phyloP scores from a whole-genome alignment of 768 basidiomycete species.

The Mycena metata region DNA sequence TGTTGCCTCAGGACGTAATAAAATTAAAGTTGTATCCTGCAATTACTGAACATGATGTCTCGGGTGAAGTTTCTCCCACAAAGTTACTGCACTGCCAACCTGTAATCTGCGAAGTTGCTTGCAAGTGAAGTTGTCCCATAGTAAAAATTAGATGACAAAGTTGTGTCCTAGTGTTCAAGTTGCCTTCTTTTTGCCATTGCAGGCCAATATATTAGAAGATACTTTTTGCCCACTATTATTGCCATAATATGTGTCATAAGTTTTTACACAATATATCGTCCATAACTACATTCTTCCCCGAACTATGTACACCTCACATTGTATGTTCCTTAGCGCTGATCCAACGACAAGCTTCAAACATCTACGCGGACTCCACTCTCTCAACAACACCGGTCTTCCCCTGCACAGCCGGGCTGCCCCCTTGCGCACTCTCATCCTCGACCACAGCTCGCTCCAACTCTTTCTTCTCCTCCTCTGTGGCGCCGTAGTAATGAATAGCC shows the following conservation, averaged over 20 bases:
- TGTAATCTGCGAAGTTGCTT: background rate
- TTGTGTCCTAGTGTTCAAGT: conserved; percentile 6
- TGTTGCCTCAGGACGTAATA: conserved; percentile 9
- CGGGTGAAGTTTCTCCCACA: conserved; percentile 3
- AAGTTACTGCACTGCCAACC: conserved; percentile 9
- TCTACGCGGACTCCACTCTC: conserved; percentile 12
- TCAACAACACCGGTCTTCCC: conserved; percentile 10
- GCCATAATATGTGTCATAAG: no score
- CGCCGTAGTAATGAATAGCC: conserved; percentile 12
- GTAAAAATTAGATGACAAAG: background rate
- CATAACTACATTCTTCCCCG: conserved; percentile 10
- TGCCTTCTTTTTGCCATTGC: conserved; percentile 2
- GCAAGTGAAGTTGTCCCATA: conserved; percentile 3
- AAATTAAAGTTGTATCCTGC: conserved; percentile 5
- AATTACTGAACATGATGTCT: conserved; percentile 4
- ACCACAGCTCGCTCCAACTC: conserved; percentile 12
- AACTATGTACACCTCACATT: conserved; percentile 11
- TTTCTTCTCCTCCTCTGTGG: conserved; percentile 12
- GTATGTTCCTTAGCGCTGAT: conserved; percentile 2
- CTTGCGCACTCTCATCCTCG: conserved; percentile 5
- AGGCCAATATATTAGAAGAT: conserved; percentile 5
- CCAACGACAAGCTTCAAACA: conserved; percentile 3
- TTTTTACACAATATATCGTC: conserved; percentile 7
- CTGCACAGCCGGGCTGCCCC: conserved; percentile 9
- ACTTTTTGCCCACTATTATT: conserved; percentile 16